Percentiles rank a stretch among this genome's conserved stretches.
These are phyloP conservation scores for Colletotrichum ledebouriae DNA, from an alignment of 2,329 filamentous ascomycete genomes.

Conservation along the genomic window DNA sequence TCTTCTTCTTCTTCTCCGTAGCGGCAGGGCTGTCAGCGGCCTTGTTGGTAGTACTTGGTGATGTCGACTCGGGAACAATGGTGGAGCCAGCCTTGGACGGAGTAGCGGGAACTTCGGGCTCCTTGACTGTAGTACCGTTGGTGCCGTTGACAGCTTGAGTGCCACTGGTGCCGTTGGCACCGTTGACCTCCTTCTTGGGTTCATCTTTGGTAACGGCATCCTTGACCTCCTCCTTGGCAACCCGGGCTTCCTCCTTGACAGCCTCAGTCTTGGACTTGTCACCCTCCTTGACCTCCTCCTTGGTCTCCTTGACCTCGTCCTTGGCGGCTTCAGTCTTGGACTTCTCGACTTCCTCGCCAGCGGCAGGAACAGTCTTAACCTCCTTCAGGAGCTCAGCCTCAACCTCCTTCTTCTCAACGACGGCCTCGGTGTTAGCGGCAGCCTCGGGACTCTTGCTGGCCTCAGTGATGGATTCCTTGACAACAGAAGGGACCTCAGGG, in stretches of 20 bases:
- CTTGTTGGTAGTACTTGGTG: conserved; percentile 47
- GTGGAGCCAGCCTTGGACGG: conserved; percentile 41
- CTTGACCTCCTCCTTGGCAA: conserved; percentile 43
- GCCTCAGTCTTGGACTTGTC: conserved; percentile 42
- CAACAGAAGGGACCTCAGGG: conserved; percentile 66
- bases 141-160: conserved; percentile 42
- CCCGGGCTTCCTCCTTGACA: conserved; percentile 42
- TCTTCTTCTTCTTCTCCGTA: conserved; percentile 75
- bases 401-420: conserved; percentile 80
- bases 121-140: conserved; percentile 37
- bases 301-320: conserved; percentile 43
- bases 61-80: conserved; percentile 39
- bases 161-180: conserved; percentile 28
- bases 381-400: conserved; percentile 81
- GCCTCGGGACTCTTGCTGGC: conserved; percentile 78
- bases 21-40: conserved; percentile 44
- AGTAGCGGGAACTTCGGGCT: conserved; percentile 37
- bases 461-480: conserved; percentile 69
- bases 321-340: conserved; percentile 46
- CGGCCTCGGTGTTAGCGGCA: conserved; percentile 74
- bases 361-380: conserved; percentile 60
- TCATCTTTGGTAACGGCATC: conserved; percentile 38
- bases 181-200: conserved; percentile 25
- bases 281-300: conserved; percentile 36
- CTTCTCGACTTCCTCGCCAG: conserved; percentile 48